Conservation (phyloP, 164 flowering plant genomes). For the Santalum album region DNA sequence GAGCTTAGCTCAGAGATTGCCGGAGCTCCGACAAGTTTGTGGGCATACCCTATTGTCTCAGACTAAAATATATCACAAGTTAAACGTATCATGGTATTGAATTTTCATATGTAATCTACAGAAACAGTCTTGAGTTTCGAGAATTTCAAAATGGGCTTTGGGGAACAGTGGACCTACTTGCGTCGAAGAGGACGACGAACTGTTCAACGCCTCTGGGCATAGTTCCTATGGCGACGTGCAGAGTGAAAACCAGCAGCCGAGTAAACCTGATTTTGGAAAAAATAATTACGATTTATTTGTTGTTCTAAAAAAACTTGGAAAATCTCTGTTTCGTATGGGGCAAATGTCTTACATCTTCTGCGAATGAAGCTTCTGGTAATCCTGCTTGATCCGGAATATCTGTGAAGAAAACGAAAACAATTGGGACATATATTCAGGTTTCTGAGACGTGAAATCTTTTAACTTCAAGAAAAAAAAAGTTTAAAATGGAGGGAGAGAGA, state of each 20-base stretch:
- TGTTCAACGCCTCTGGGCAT: conserved; percentile 79
- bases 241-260: conserved; percentile 87
- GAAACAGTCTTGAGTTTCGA: too few species aligned
- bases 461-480: background rate
- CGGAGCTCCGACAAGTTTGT: conserved; percentile 15
- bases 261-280: conserved; percentile 37
- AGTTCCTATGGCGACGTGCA: conserved; percentile 80
- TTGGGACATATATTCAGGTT: background rate
- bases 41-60: too few species aligned
- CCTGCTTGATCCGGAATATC: conserved; percentile 94
- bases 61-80: too few species aligned
- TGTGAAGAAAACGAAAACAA: conserved; percentile 16
- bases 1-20: conserved; percentile 18
- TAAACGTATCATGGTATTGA: too few species aligned
- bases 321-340: background rate
- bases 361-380: conserved; percentile 84
- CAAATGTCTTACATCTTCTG: conserved; percentile 59
- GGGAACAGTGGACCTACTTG: conserved; percentile 64
- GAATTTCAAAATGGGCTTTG: too few species aligned
- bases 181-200: conserved; percentile 84
- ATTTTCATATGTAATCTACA: too few species aligned
- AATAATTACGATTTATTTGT: too few species aligned
- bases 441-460: background rate
- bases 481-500: background rate
- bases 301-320: background rate